Evolutionary conservation across 2,329 filamentous ascomycete genomes (phyloP).

Genomic region (Neonectria sp.): DNA sequence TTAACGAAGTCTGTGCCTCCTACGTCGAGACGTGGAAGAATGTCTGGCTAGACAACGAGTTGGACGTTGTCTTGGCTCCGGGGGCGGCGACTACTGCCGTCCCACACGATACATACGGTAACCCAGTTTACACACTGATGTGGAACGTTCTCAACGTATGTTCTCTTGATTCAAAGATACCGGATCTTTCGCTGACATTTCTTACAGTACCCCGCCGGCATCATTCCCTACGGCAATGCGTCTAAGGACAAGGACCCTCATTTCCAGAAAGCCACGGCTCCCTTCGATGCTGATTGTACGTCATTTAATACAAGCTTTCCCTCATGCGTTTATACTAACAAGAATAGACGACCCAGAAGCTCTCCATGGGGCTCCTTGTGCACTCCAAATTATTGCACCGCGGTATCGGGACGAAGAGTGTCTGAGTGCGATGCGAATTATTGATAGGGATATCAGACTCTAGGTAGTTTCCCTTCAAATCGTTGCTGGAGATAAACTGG

Average conservation of each 20-base stretch:
- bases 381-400: constrained; percentile 39
- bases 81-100: constrained; percentile 35
- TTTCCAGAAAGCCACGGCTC: constrained; percentile 24
- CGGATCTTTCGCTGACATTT: not conserved
- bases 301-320: fast-evolving
- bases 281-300: constrained; percentile 44
- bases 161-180: fast-evolving
- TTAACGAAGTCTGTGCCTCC: constrained; percentile 21
- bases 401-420: constrained; percentile 44
- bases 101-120: constrained; percentile 43
- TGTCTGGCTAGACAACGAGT: constrained; percentile 29
- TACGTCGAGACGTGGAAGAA: constrained; percentile 37
- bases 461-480: not conserved
- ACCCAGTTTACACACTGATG: constrained; percentile 41
- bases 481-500: not conserved
- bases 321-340: not conserved
- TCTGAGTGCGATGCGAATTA: constrained; percentile 37
- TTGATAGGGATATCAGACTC: constrained; percentile 30
- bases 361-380: constrained; percentile 34
- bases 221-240: constrained; percentile 35
- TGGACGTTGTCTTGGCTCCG: constrained; percentile 40
- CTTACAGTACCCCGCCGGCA: constrained; percentile 40
- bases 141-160: constrained; percentile 45
- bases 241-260: constrained; percentile 37
- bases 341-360: constrained; percentile 33